These are phyloP conservation scores for Fusarium subglutinans DNA, from an alignment of 2,329 filamentous ascomycete species.

Conservation along the genomic window DNA sequence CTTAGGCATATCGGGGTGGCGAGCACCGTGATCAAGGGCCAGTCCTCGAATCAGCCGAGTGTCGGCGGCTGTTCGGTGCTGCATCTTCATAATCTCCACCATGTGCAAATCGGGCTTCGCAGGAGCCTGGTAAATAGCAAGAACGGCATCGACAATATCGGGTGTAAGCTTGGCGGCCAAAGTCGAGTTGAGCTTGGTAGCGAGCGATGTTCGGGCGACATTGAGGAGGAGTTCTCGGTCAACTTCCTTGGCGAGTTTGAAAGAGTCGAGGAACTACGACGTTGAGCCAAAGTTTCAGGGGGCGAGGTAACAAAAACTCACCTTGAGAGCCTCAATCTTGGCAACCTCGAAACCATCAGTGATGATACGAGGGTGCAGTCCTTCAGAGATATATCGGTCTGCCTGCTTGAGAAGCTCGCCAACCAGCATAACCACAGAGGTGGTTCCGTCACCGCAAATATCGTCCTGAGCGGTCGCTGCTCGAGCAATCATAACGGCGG, in stretches of 20 bases:
- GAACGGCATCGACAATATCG: slow-evolving; percentile 94
- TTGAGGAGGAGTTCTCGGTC: slow-evolving; percentile 94
- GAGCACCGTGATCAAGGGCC: slow-evolving; percentile 91
- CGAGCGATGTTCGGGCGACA: slow-evolving; percentile 91
- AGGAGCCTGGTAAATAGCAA: slow-evolving; percentile 89
- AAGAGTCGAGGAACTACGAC: slow-evolving; percentile 84
- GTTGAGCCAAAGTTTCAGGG: slow-evolving; percentile 9
- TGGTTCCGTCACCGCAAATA: slow-evolving; percentile 97
- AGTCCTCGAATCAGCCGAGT: slow-evolving; percentile 95
- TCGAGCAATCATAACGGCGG: slow-evolving; percentile 83
- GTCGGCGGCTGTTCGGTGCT: slow-evolving; percentile 94
- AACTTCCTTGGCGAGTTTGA: slow-evolving; percentile 88
- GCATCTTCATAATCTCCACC: slow-evolving; percentile 99
- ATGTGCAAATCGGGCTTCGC: slow-evolving; percentile 97
- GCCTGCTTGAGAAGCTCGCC: slow-evolving; percentile 98
- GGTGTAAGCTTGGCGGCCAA: slow-evolving; percentile 92
- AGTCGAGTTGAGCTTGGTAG: slow-evolving; percentile 91
- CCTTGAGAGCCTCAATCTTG: slow-evolving; percentile 91
- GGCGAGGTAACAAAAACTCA: slow-evolving; percentile 46
- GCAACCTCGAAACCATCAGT: slow-evolving; percentile 98
- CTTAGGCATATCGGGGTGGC: slow-evolving; percentile 99
- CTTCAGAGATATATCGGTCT: slow-evolving; percentile 93
- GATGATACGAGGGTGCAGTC: slow-evolving; percentile 95
- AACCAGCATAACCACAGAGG: slow-evolving; percentile 92
- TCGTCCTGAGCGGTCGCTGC: slow-evolving; percentile 98